phyloP scores from a whole-genome alignment of 202 grass and related monocot genomes.

The Schoenoplectus triqueter region DNA sequence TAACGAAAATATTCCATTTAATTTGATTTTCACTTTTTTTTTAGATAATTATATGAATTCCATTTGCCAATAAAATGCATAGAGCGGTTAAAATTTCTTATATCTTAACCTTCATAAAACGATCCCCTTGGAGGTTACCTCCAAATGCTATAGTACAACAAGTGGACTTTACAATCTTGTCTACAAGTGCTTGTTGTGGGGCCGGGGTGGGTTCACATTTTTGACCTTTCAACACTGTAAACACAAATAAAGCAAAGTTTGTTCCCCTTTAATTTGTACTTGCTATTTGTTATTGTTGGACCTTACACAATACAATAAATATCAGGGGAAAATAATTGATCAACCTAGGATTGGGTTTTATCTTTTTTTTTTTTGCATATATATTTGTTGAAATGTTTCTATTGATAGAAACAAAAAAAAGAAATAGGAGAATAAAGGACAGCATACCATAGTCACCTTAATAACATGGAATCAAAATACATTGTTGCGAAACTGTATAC shows the following conservation, averaged over 20 bases:
- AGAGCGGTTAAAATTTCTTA: neutral
- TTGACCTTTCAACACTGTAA: constrained; percentile 41
- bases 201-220: neutral
- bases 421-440: neutral
- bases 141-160: constrained; percentile 34
- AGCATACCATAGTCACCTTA: neutral
- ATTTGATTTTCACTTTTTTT: no score
- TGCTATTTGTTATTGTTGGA: neutral
- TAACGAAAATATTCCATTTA: no score
- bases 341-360: neutral
- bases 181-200: constrained; percentile 22
- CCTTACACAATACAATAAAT: neutral
- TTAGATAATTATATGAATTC: no score
- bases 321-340: neutral
- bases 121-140: constrained; percentile 23
- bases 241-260: constrained; percentile 26
- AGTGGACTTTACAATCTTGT: constrained; percentile 32
- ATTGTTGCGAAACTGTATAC: constrained; percentile 1
- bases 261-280: neutral
- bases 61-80: neutral
- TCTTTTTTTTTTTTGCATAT: neutral
- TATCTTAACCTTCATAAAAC: neutral
- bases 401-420: neutral
- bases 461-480: neutral
- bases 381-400: neutral